phyloP scores from a whole-genome alignment of 176 grass and related monocot species.

The Saccharum spontaneum region DNA sequence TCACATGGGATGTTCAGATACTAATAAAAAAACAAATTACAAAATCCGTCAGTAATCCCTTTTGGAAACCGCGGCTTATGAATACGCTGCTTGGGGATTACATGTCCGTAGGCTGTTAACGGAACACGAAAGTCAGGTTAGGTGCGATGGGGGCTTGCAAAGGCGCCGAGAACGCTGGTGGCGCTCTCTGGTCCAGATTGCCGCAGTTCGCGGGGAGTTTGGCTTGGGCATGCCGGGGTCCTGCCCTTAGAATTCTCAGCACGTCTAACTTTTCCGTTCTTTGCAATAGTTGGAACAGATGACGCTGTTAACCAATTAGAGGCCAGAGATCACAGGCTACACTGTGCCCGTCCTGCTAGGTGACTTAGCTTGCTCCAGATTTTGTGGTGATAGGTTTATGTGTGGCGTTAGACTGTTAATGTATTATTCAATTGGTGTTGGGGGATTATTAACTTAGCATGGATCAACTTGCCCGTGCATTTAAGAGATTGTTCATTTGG shows the following conservation, averaged over 20 bases:
- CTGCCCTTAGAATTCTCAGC: background rate
- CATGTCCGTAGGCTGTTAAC: conserved; percentile 7
- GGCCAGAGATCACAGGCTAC: background rate
- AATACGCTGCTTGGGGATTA: background rate
- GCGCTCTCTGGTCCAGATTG: background rate
- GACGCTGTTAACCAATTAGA: background rate
- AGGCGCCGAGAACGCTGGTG: background rate
- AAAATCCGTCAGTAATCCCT: too few relatives aligned
- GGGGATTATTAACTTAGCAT: too few relatives aligned
- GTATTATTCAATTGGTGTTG: background rate
- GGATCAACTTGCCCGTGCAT: background rate
- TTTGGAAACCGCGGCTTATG: background rate
- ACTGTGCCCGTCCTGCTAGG: background rate
- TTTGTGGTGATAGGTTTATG: background rate
- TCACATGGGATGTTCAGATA: too few relatives aligned
- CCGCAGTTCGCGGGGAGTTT: background rate
- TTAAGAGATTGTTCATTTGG: background rate
- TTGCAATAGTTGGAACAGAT: background rate
- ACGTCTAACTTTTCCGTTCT: background rate
- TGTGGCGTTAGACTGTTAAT: background rate
- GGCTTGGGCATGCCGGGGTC: background rate
- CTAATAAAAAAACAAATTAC: too few relatives aligned
- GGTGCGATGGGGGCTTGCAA: background rate
- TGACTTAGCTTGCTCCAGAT: background rate
- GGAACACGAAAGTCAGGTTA: background rate